A percentile compares a stretch with the other conserved stretches of the same genome.
phyloP scores from a whole-genome alignment of 1,284 basidiomycete genomes.

The Calocybe gambosa region DNA sequence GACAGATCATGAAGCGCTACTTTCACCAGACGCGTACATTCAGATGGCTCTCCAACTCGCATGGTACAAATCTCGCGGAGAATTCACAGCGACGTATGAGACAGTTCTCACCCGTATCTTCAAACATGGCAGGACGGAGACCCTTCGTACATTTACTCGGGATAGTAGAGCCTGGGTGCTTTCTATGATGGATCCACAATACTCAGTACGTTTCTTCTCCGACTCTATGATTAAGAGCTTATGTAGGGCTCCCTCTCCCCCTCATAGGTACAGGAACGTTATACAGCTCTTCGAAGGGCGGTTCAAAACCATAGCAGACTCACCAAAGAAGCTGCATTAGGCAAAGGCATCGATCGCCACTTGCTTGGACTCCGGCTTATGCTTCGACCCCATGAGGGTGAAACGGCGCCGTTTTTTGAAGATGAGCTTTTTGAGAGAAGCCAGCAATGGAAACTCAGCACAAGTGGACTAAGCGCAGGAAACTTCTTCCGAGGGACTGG shows the following conservation, averaged over 20 bases:
- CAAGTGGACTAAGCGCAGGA: conserved; percentile 86
- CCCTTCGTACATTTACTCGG: conserved; percentile 74
- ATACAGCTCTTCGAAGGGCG: conserved; percentile 60
- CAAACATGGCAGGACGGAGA: conserved; percentile 89
- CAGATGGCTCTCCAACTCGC: conserved; percentile 95
- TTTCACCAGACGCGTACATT: conserved; percentile 86
- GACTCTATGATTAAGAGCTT: neutral
- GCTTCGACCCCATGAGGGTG: conserved; percentile 42
- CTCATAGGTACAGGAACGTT: conserved; percentile 38
- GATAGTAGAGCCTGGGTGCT: conserved; percentile 81
- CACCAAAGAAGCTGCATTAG: conserved; percentile 77
- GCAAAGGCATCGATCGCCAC: conserved; percentile 89
- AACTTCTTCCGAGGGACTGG: conserved; percentile 89
- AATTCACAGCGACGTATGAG: conserved; percentile 90
- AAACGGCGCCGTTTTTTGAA: conserved; percentile 52
- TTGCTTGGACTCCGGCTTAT: conserved; percentile 80
- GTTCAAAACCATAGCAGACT: conserved; percentile 69
- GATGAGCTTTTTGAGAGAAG: conserved; percentile 78
- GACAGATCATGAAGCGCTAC: conserved; percentile 42
- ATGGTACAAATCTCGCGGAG: conserved; percentile 76
- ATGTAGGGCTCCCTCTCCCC: neutral
- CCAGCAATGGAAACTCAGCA: conserved; percentile 88
- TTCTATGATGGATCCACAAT: conserved; percentile 58
- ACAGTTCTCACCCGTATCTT: conserved; percentile 92
- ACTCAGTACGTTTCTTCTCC: conserved; percentile 36